Evolutionary conservation across 225 moss, liverwort and hornwort species (phyloP), one percentile per base, ranked within the genome.

Genomic region (Thuidium tamariscinum): DNA sequence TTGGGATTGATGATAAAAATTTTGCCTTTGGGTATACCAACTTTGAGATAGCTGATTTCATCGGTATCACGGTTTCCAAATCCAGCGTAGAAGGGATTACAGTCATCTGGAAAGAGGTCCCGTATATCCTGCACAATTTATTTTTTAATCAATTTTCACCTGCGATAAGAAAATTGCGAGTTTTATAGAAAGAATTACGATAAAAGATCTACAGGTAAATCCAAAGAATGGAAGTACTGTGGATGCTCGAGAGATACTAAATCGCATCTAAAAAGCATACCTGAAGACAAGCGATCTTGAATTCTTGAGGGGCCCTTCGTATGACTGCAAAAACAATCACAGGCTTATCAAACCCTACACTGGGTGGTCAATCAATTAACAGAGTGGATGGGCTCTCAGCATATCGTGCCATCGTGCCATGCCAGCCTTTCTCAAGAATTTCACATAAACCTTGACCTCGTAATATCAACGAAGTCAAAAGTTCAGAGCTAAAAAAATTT

Each of bases 201-300:
- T 29, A 23, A 80, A 41, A 76, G 64, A 41, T 56, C 11, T 52
- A 61, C 19, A 80, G 68, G 55, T 39, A 16, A 22, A 68, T 71
- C 51, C 17, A 32, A 76, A 48, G 32, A 54, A 57, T 25, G 25
- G 5, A 69, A 76, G 36, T 71, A 39, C 22, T n/a, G 44, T 7
- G 63, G 14, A 68, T 68, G 42, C 83, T 85, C 64, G 29, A 64
- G 26, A 27, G 22, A 63, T 60, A 79, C 54, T 55, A 23, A 21
- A 65, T 34, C 51, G 42, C 39, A 44, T 37, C 14, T n/a, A 4
- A 46, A 84, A 66, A 69, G 18, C 62, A 82, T 87, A 99, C 98
- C 97, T 99, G 95, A 79, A 99, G 94, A 91, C 98, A 99, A 85
- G 98, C 98, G 85, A 99, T 99, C 93, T 99, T 99, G 87, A 99